Conservation (phyloP, 2,329 filamentous ascomycete species). For the Colletotrichum melonis region DNA sequence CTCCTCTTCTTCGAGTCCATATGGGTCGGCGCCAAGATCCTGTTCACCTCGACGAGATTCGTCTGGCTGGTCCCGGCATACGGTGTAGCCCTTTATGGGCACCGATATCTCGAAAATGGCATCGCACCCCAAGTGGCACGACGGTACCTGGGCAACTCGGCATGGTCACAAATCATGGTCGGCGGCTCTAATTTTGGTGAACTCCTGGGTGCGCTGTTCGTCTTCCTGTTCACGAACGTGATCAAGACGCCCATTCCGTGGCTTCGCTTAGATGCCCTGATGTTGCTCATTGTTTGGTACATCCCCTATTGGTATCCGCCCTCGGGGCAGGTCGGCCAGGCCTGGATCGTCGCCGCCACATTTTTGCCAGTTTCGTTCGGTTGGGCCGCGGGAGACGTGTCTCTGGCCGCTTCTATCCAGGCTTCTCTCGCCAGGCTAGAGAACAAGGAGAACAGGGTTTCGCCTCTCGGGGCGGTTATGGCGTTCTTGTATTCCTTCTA, state of each 20-base stretch:
- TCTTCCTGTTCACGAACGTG: conserved; percentile 60
- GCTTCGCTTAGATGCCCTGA: conserved; percentile 59
- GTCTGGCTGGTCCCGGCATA: conserved; percentile 63
- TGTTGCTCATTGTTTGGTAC: conserved; percentile 60
- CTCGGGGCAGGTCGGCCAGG: conserved; percentile 51
- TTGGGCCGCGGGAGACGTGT: conserved; percentile 64
- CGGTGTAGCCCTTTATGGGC: conserved; percentile 59
- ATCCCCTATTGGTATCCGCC: conserved; percentile 58
- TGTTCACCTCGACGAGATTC: conserved; percentile 59
- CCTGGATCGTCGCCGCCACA: conserved; percentile 44
- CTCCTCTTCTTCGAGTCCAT: conserved; percentile 50
- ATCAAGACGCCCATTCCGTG: conserved; percentile 62
- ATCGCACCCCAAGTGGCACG: conserved; percentile 58
- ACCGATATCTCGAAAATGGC: conserved; percentile 62
- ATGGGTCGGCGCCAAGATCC: conserved; percentile 56
- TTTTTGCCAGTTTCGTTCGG: conserved; percentile 60
- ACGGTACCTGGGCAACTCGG: conserved; percentile 58
- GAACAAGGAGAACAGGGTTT: conserved; percentile 55
- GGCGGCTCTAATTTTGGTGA: conserved; percentile 63
- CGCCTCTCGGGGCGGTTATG: conserved; percentile 62
- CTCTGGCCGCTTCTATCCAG: conserved; percentile 62
- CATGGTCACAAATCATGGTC: conserved; percentile 62
- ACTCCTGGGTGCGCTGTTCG: conserved; percentile 58
- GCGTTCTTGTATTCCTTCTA: conserved; percentile 62
- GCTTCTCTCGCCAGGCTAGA: conserved; percentile 59